Conservation (phyloP, 1,139 yeast species). For the Chernovozyma aurita region DNA sequence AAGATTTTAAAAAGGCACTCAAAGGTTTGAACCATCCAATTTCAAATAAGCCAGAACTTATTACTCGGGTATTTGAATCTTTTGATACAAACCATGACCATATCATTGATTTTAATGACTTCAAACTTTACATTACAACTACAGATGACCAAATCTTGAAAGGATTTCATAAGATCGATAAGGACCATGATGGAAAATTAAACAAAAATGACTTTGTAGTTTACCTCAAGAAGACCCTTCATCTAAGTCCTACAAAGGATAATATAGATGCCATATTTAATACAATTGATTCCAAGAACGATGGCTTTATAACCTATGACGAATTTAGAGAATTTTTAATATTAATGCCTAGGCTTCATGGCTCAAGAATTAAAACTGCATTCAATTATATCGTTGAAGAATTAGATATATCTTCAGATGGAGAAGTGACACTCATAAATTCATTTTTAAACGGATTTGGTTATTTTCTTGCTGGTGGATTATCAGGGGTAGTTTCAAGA, state of each 20-base stretch:
- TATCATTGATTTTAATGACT: slow-evolving; percentile 56
- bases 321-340: slow-evolving; percentile 82
- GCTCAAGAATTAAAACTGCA: slow-evolving; percentile 74
- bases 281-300: slow-evolving; percentile 55
- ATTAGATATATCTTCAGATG: slow-evolving; percentile 77
- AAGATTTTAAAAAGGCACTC: slow-evolving; percentile 54
- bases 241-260: slow-evolving; percentile 49
- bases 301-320: slow-evolving; percentile 74
- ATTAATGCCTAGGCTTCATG: slow-evolving; percentile 72
- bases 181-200: slow-evolving; percentile 71
- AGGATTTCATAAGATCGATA: slow-evolving; percentile 70
- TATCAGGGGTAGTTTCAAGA: slow-evolving; percentile 95
- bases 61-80: slow-evolving; percentile 49
- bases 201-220: slow-evolving; percentile 60
- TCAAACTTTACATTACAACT: slow-evolving; percentile 51
- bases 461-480: slow-evolving; percentile 88
- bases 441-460: slow-evolving; percentile 84
- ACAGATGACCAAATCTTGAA: slow-evolving; percentile 67
- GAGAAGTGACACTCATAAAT: slow-evolving; percentile 80
- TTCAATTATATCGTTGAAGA: slow-evolving; percentile 78
- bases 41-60: slow-evolving; percentile 57
- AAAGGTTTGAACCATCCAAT: slow-evolving; percentile 59
- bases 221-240: slow-evolving; percentile 53
- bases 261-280: slow-evolving; percentile 58
- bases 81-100: slow-evolving; percentile 58